Evolutionary conservation across 2,329 filamentous ascomycete species (phyloP).

Genomic region (Metarhizium guizhouense): DNA sequence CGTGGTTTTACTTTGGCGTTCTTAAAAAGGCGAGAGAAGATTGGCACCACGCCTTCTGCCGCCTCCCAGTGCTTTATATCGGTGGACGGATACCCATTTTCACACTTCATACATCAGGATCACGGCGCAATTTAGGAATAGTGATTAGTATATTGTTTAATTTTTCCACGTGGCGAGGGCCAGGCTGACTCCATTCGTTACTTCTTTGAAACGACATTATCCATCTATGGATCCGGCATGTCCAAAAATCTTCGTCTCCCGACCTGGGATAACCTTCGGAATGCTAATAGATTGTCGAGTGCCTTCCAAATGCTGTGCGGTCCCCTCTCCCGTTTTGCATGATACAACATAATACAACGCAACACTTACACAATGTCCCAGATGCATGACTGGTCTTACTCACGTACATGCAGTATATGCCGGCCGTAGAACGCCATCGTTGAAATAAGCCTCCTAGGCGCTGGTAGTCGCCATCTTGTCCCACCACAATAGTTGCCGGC

Average conservation of each 20-base stretch:
- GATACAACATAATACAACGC: not conserved
- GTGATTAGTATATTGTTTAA: not conserved
- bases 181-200: not conserved
- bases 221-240: not conserved
- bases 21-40: not conserved
- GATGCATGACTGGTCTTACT: not conserved
- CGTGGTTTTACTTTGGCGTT: not conserved
- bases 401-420: not conserved
- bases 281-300: not conserved
- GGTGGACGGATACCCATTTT: conserved; percentile 1
- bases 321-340: not conserved
- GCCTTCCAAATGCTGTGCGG: not conserved
- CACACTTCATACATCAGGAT: not conserved
- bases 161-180: not conserved
- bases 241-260: not conserved
- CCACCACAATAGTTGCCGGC: not conserved
- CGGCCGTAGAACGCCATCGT: not conserved
- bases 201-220: not conserved
- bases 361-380: not conserved
- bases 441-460: not conserved
- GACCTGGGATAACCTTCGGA: not conserved
- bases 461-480: not conserved
- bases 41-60: not conserved
- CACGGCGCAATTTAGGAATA: not conserved
- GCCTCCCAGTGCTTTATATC: not conserved